Evolutionary conservation across 306 rosid species (phyloP).

Genomic region (Sindora glabra): DNA sequence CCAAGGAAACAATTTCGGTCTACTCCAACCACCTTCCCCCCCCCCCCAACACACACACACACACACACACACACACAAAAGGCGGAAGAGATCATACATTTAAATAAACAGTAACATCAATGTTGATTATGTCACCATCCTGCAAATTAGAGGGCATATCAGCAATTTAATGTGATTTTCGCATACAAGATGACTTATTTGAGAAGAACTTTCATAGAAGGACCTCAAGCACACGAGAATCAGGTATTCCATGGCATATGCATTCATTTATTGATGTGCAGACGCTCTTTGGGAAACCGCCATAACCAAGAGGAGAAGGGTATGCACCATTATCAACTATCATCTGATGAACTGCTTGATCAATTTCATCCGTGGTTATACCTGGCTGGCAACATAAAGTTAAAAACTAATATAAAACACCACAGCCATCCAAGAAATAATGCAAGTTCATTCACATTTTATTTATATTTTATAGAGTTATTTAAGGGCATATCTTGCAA

Average conservation of each 20-base stretch:
- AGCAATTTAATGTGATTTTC: constrained; percentile 3
- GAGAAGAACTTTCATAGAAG: constrained; percentile 7
- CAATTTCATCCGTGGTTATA: constrained; percentile 84
- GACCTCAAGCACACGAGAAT: constrained; percentile 82
- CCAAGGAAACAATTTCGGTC: background rate
- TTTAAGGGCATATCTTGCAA: too few species aligned
- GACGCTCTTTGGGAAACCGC: constrained; percentile 94
- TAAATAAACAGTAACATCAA: constrained; percentile 84
- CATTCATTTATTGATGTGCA: constrained; percentile 98
- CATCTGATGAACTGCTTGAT: constrained; percentile 90
- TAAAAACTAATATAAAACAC: constrained; percentile 23
- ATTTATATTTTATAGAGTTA: background rate
- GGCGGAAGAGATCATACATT: constrained; percentile 49
- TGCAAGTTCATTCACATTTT: background rate
- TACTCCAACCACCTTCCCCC: background rate
- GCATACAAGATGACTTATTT: background rate
- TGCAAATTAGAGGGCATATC: constrained; percentile 25
- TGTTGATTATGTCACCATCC: constrained; percentile 95
- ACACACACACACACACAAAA: too few species aligned
- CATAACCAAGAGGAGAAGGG: constrained; percentile 93
- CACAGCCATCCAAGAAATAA: background rate
- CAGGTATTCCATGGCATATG: constrained; percentile 96
- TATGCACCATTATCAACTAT: constrained; percentile 89
- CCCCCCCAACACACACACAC: too few species aligned
- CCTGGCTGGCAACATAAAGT: constrained; percentile 90